Percentiles rank a stretch among this genome's conserved stretches.
Evolutionary conservation across 495 filamentous ascomycete genomes (phyloP).

Genomic region (Trichoderma asperelloides): DNA sequence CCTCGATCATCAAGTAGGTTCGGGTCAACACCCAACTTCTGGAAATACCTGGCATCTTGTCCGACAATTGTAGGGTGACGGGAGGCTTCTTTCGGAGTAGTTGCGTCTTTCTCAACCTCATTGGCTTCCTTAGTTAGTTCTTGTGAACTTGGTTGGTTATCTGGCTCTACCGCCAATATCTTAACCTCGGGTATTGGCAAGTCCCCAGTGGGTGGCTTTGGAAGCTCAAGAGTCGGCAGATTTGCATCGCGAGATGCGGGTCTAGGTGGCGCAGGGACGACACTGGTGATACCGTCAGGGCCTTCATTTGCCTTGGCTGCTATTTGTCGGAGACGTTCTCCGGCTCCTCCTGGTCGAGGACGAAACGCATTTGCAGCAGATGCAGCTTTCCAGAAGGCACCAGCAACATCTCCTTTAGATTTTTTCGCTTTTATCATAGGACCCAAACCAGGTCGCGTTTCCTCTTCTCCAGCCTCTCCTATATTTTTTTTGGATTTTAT

Average conservation of each 20-base stretch:
- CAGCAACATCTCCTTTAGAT: constrained; percentile 60
- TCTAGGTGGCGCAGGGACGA: constrained; percentile 66
- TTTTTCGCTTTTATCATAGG: constrained; percentile 77
- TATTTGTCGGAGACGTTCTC: constrained; percentile 54
- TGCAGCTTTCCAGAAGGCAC: constrained; percentile 76
- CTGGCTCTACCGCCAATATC: constrained; percentile 33
- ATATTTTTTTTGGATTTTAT: constrained; percentile 61
- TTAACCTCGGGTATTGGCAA: constrained; percentile 42
- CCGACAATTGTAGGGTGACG: constrained; percentile 56
- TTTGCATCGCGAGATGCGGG: constrained; percentile 17
- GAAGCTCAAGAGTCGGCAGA: constrained; percentile 14
- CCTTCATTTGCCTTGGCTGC: constrained; percentile 48
- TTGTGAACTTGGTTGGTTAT: constrained; percentile 27
- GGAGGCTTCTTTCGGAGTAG: constrained; percentile 27
- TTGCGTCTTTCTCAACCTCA: constrained; percentile 27
- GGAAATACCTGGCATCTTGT: constrained; percentile 70
- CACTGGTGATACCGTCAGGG: constrained; percentile 78
- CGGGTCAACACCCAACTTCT: constrained; percentile 64
- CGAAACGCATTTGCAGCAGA: constrained; percentile 63
- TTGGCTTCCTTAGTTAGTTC: constrained; percentile 38
- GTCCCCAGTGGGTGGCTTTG: constrained; percentile 24
- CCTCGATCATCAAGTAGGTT: constrained; percentile 58
- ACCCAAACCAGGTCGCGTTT: constrained; percentile 68
- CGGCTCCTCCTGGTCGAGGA: constrained; percentile 72
- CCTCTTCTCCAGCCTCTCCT: constrained; percentile 49